Conservation (phyloP, 2,329 filamentous ascomycete species). For the Aureobasidium sp. region DNA sequence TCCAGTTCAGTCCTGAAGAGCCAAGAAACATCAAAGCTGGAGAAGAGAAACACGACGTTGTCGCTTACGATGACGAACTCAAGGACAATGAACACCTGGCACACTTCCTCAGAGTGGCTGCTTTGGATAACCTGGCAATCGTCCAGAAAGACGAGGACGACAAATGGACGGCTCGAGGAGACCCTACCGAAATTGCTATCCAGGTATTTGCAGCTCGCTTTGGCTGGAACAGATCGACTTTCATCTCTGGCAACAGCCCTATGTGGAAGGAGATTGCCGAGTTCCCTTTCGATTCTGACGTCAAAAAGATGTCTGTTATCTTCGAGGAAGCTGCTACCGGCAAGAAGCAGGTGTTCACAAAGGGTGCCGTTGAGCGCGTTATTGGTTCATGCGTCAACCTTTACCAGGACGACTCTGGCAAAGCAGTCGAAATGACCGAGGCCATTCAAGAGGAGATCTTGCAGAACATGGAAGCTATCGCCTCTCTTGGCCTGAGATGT, state of each 20-base stretch:
- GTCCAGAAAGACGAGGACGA: constrained; percentile 49
- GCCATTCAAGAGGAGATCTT: constrained; percentile 49
- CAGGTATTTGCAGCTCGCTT: constrained; percentile 68
- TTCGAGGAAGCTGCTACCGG: constrained; percentile 42
- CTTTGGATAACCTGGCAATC: constrained; percentile 59
- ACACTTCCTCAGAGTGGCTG: constrained; percentile 53
- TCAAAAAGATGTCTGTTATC: constrained; percentile 72
- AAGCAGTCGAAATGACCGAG: constrained; percentile 43
- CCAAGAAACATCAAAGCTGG: constrained; percentile 17
- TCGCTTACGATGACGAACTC: constrained; percentile 8
- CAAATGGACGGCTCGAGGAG: constrained; percentile 59
- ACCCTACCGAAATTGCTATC: constrained; percentile 67
- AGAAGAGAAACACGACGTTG: constrained; percentile 13
- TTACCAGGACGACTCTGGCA: constrained; percentile 33
- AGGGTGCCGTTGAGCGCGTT: constrained; percentile 64
- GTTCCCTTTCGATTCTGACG: constrained; percentile 66
- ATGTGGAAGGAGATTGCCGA: constrained; percentile 56
- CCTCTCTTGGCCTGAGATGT: constrained; percentile 59
- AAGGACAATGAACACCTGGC: constrained; percentile 9
- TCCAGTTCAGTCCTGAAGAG: constrained; percentile 31
- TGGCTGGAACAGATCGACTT: constrained; percentile 49
- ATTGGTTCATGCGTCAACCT: constrained; percentile 55
- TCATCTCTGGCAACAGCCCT: constrained; percentile 44
- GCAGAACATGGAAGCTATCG: constrained; percentile 61
- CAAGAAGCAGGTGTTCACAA: constrained; percentile 47